Evolutionary conservation across 1,139 yeast species (phyloP), one percentile per base, ranked within the genome.

Genomic region (Geotrichum cucujoidarum): DNA sequence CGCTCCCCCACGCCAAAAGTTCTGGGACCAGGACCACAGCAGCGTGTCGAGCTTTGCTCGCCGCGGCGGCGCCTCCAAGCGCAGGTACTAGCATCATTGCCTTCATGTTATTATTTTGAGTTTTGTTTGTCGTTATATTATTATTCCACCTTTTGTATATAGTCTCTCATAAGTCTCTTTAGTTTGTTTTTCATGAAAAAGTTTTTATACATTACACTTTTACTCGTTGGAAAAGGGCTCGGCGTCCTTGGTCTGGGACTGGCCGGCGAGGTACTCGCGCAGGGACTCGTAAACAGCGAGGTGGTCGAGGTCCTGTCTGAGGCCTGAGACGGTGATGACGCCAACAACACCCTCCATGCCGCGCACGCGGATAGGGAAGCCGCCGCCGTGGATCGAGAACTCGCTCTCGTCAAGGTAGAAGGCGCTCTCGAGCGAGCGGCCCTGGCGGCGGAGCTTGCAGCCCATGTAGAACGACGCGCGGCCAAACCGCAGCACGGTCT

Each of bases 321-420:
- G 71, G 0, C 86, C 86, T 60, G 82, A 76, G 33, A 80, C 72
- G n/a, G 82, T 77, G 42, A 79, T 67, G 2, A 78, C 74, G 1
- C 76, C 87, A 33, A 77, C 68, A 24, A 78, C 66, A 18, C 73
- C 71, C 54, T 73, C 80, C 34, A 67, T 60, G 24, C 69, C 69
- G 11, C 64, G 61, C 16, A 77, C 67, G 44, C 73, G 69, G 43
- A 80, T 64, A 1, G 85, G 84, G 47, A 80, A 73, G 47, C 79
- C 77, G 39, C 86, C 86, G 10, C 85, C 87, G 56, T 79, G 84
- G 43, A 72, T 63, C 10, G 83, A 80, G 57, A 70, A 80, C n/a
- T 78, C 80, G 24, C 57, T 53, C 17, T 74, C 67, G 21, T 72
- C 66, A 20, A 68, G 59, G 54, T 67, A 73, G 51, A 70, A 68